Base-by-base conservation (phyloP, 208 protist genomes). In the Trypanosoma theileri region DNA sequence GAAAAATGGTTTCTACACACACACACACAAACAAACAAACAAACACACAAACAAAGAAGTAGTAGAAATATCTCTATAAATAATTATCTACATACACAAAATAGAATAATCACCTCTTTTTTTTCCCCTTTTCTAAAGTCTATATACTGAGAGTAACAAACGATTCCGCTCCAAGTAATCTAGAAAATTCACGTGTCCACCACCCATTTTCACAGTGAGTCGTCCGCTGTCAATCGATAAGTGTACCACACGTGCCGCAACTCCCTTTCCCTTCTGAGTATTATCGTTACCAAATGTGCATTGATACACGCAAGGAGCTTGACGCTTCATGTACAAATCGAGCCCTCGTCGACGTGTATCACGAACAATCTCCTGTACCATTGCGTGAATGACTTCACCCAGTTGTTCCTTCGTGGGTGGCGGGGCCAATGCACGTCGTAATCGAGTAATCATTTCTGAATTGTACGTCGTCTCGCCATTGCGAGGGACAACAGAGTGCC, bases 391-490 rank as follows among this genome's bases (percentile, higher is more conserved):
- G 4, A 94, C 80, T 46, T 89, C 77, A 14, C 77, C 77, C 11
- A 90, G 42, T 31, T 85, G 77, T 60, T 76, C 65, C 21, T 79
- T 64, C 4, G 77, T 75, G 2, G 88, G 88, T 26, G 60, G 71
- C 19, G 88, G 88, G 6, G 83, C 88, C 54, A 94, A 75, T 12
- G 88, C 78, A 8, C 88, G 85, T 12, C 82, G 84, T 19, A 94
- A 74, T 16, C 78, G 73, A 26, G 52, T 58, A 16, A 71, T 79
- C 74, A 84, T 86, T 26, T 26, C 64, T 21, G 63, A 62, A 41
- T 60, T 46, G 55, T 79, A 79, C 31, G 24, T 28, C 12, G 21
- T 57, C 13, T 41, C 51, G 19, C 21, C 10, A 16, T 44, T 21
- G n/a, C 41, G 12, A 40, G 67, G 19, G 14, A 22, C 1, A 9